phyloP scores from a whole-genome alignment of 768 basidiomycete genomes.

The Sistotremastrum suecicum region DNA sequence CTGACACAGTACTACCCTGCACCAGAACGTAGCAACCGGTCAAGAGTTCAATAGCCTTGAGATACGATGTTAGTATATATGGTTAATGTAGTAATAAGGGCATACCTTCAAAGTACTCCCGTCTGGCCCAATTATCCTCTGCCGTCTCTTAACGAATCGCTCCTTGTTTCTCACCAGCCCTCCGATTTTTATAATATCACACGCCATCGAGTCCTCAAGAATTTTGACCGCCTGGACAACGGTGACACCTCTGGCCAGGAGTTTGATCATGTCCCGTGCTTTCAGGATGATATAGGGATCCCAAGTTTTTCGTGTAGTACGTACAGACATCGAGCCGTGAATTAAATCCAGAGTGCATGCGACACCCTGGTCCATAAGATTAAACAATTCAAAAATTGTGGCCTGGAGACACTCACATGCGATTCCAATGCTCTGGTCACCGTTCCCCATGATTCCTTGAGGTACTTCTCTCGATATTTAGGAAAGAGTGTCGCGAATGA shows the following conservation, averaged over 20 bases:
- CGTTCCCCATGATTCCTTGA: slow-evolving; percentile 88
- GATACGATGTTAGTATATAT: slow-evolving; percentile 1
- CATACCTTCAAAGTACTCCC: slow-evolving; percentile 92
- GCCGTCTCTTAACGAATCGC: slow-evolving; percentile 87
- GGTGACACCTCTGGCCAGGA: slow-evolving; percentile 85
- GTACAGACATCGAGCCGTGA: slow-evolving; percentile 94
- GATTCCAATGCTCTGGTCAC: slow-evolving; percentile 74
- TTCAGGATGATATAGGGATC: slow-evolving; percentile 96
- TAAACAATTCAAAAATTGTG: background rate
- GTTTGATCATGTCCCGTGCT: slow-evolving; percentile 89
- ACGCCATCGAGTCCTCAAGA: slow-evolving; percentile 77
- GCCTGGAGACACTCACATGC: slow-evolving; percentile 34
- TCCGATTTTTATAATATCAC: slow-evolving; percentile 98
- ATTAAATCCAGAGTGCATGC: slow-evolving; percentile 88
- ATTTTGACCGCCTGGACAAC: slow-evolving; percentile 79
- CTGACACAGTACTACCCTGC: slow-evolving; percentile 95
- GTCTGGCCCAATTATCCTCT: slow-evolving; percentile 94
- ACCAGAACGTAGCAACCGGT: slow-evolving; percentile 96
- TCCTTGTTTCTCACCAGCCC: slow-evolving; percentile 91
- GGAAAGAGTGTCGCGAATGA: slow-evolving; percentile 98
- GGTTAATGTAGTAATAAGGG: background rate
- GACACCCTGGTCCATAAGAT: slow-evolving; percentile 45
- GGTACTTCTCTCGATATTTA: slow-evolving; percentile 94
- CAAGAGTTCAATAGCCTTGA: slow-evolving; percentile 87
- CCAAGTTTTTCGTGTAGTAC: slow-evolving; percentile 91